Percentiles rank a stretch among this genome's conserved stretches.
Conservation (phyloP, 78 protist species). For the Reticulomyxa filosa region DNA sequence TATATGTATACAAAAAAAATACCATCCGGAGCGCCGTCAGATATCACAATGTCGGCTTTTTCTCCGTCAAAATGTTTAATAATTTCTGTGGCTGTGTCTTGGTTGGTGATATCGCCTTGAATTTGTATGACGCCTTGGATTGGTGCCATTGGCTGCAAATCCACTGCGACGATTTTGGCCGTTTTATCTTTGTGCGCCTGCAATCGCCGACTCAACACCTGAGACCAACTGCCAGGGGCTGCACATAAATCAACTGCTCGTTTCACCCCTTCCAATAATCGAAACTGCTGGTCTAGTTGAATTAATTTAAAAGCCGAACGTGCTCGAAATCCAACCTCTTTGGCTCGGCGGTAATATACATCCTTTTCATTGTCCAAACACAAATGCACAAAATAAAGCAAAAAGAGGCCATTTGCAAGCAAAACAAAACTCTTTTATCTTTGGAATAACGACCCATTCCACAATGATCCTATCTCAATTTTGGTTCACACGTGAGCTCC, state of each 20-base stretch:
- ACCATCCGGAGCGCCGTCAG: constrained; percentile 99
- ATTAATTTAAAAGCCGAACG: constrained; percentile 93
- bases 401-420: too few relatives aligned
- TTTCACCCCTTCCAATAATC: constrained; percentile 52
- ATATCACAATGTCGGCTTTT: constrained; percentile 80
- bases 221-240: constrained; percentile 52
- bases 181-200: not conserved
- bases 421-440: too few relatives aligned
- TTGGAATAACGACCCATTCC: too few relatives aligned
- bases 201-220: not conserved
- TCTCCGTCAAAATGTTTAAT: constrained; percentile 49
- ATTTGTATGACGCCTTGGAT: constrained; percentile 71
- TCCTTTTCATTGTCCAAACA: too few relatives aligned
- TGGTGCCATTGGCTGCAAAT: constrained; percentile 96
- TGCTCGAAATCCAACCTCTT: constrained; percentile 81
- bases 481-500: too few relatives aligned
- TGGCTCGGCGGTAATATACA: too few relatives aligned
- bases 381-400: too few relatives aligned
- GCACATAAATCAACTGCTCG: constrained; percentile 96
- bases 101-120: constrained; percentile 92
- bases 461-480: too few relatives aligned
- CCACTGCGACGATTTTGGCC: constrained; percentile 73
- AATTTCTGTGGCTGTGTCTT: constrained; percentile 29
- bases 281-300: constrained; percentile 77
- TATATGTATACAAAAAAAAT: not conserved